A percentile compares a stretch with the other conserved stretches of the same genome.
These are phyloP conservation scores for Alternaria angustiovoidea DNA, from an alignment of 2,329 filamentous ascomycete genomes.

Conservation along the genomic window DNA sequence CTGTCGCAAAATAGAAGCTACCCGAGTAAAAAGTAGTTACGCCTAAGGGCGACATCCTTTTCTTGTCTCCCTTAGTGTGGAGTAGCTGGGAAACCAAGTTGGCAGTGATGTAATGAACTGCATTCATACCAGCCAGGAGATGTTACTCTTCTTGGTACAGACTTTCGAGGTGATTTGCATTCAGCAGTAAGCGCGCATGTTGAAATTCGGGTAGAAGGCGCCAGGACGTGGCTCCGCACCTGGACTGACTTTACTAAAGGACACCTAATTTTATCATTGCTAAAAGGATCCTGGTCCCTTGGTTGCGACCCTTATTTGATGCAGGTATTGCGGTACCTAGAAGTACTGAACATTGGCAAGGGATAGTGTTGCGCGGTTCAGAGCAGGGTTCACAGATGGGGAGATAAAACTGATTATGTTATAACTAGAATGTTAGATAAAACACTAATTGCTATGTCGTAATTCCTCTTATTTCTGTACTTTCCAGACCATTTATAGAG, in stretches of 20 bases:
- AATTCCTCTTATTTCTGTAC: neutral
- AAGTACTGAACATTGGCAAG: neutral
- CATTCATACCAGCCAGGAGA: fast-evolving
- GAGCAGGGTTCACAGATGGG: neutral
- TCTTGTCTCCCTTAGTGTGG: too few species aligned
- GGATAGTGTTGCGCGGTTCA: neutral
- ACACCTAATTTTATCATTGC: neutral
- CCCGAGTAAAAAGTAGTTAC: too few species aligned
- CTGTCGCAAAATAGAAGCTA: too few species aligned
- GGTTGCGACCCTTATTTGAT: neutral
- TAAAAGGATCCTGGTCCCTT: neutral
- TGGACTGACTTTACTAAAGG: neutral
- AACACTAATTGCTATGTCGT: neutral
- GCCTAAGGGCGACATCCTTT: too few species aligned
- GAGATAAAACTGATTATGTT: neutral
- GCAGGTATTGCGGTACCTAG: neutral
- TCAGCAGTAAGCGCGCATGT: neutral
- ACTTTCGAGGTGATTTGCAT: neutral
- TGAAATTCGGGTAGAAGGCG: neutral
- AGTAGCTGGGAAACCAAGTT: too few species aligned
- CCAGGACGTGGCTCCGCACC: neutral
- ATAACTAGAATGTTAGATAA: neutral
- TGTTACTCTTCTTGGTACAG: too few species aligned
- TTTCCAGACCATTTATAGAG: fast-evolving
- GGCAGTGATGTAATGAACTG: too few species aligned